Evolutionary conservation across 2,329 filamentous ascomycete genomes (phyloP), one percentile per base, ranked within the genome.

Genomic region (Helotiales sp.): DNA sequence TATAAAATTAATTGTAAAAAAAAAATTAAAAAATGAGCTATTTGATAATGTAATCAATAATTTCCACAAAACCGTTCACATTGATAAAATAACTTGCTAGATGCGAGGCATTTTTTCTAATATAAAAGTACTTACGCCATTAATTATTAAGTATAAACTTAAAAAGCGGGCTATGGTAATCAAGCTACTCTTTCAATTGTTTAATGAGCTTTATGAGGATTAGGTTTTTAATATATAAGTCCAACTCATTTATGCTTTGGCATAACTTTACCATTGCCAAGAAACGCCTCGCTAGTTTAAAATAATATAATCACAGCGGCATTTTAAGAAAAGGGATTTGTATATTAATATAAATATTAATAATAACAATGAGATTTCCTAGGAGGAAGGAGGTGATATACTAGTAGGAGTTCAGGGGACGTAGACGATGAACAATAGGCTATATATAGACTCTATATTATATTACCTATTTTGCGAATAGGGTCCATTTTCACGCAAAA

Each of bases 81-180:
- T 54, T 28, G 54, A 65, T 13, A 65, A 75, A 50, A 68, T 74
- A 20, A 64, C 71, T 66, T 54, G 63, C 54, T 65, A 75, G 63
- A 47, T 74, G 30, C 49, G 66, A 47, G 70, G 70, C 10, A 72
- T 73, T 37, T 65, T 45, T 43, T 70, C 71, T 34, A 5, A 20
- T 20, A 30, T 24, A 43, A 65, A 72, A 17, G 45, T 72, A 13
- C 64, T 75, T 37, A 67, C 63, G 22, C 66, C 64, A 32, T 58
- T 67, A 17, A 66, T 58, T 20, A 67, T 71, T 63, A 58, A 70
- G 61, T 75, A 75, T 60, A 55, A 75, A 66, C 69, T 74, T 30
- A 30, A 66, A 47, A 68, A 75, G 71, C 71, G 67, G 68, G 70
- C 64, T 30, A 66, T 47, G 52, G 66, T 74, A 11, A 66, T 69